Evolutionary conservation across 805 yeast species (phyloP), one percentile per base, ranked within the genome.

Genomic region (Zygotorulaspora florentina): DNA sequence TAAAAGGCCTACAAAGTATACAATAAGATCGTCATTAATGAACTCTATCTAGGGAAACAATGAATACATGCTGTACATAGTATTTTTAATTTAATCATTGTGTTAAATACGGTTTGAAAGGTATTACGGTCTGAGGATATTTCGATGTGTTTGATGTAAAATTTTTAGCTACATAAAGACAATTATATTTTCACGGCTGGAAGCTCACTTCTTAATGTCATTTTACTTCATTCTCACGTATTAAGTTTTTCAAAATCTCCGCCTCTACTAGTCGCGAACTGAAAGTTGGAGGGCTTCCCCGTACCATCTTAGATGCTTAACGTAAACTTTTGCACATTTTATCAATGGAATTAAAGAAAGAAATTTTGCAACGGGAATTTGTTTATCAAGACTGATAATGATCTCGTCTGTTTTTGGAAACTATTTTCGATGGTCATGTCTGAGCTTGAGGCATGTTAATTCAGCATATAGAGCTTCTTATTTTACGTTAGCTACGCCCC

Each of bases 1-100:
- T 90, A 15, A 81, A 85, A 50, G 71, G 72, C 37, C 43, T 66
- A 37, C 70, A 66, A 53, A 54, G 56, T 38, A 50, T 57, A 25
- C 62, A 62, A 47, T 59, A 50, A 55, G 25, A 18, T 16, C 16
- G 20, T 33, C 20, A 33, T 33, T 16, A 10, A 33, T 16, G 20
- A 17, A 25, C 20, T 29, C 15, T 5, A 12, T 29, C 33, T 29
- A 12, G 8, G 15, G 15, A 8, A 17, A n/a, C 20, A 13, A n/a
- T 33, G 7, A 10, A 16, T 33, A 33, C 12, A 4, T 33, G 6
- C 36, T 33, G 36, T 33, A 33, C 16, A 33, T 33, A 33, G 36
- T 16, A 10, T 33, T 13, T 33, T 13, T 16, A 16, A 13, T n/a
- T 13, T 33, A 10, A 33, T n/a, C 20, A n/a, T 16, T n/a, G n/a